These are phyloP conservation scores for Allium sativum DNA, from an alignment of 106 monocot genomes.

Conservation along the genomic window DNA sequence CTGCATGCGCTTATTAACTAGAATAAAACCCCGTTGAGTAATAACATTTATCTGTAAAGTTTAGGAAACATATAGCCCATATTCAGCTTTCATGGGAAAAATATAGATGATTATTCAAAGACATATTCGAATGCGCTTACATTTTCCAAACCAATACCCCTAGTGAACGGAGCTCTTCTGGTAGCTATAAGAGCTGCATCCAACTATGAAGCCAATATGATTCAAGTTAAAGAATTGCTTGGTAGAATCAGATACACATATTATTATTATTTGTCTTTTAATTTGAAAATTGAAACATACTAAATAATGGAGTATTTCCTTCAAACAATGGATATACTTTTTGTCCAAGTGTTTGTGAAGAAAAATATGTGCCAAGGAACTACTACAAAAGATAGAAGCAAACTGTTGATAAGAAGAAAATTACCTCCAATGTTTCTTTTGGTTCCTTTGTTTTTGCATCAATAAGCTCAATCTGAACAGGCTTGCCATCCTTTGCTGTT, in stretches of 20 bases:
- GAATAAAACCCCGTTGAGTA: constrained; percentile 94
- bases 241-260: too few relatives aligned
- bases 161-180: constrained; percentile 92
- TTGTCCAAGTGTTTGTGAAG: too few relatives aligned
- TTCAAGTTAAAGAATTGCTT: background rate
- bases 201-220: constrained; percentile 34
- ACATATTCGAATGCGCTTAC: constrained; percentile 24
- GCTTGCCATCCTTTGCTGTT: constrained; percentile 96
- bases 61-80: too few relatives aligned
- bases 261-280: too few relatives aligned
- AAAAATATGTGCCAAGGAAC: too few relatives aligned
- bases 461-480: constrained; percentile 91
- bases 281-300: too few relatives aligned
- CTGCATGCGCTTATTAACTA: constrained; percentile 93
- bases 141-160: constrained; percentile 96
- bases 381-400: constrained; percentile 2
- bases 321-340: too few relatives aligned
- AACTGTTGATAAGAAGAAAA: constrained; percentile 4
- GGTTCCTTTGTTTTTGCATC: constrained; percentile 95
- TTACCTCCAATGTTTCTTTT: constrained; percentile 69
- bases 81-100: background rate
- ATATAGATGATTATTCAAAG: background rate
- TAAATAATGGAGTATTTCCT: too few relatives aligned
- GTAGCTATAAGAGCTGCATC: constrained; percentile 99
- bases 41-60: constrained; percentile 69